phyloP scores from a whole-genome alignment of 2,329 filamentous ascomycete species.

The Sporothrix inflata region DNA sequence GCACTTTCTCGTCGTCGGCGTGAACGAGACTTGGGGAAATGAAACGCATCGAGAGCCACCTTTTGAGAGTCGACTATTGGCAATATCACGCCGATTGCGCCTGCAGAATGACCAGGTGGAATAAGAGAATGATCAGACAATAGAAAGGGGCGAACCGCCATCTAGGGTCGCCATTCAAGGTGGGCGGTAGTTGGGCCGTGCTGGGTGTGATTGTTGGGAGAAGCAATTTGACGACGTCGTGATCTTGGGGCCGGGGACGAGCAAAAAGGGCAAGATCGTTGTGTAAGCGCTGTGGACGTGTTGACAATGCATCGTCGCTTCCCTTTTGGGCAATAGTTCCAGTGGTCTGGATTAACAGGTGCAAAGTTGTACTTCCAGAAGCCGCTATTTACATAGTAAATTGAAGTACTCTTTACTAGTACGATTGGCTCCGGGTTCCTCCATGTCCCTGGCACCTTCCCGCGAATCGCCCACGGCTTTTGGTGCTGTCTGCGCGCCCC shows the following conservation, averaged over 20 bases:
- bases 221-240: background rate
- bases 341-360: background rate
- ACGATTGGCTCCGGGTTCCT: background rate
- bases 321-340: slow-evolving; percentile 2
- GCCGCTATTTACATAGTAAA: background rate
- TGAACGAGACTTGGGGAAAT: slow-evolving; percentile 2
- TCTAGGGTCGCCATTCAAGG: background rate
- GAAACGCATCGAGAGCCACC: background rate
- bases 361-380: background rate
- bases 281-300: slow-evolving; percentile 14
- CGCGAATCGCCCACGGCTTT: slow-evolving; percentile 1
- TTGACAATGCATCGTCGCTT: slow-evolving; percentile 6
- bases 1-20: background rate
- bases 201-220: background rate
- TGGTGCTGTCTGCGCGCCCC: background rate
- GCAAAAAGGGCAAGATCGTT: background rate
- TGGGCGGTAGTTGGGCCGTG: slow-evolving; percentile 8
- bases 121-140: background rate
- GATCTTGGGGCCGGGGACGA: background rate
- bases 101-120: background rate
- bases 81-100: slow-evolving; percentile 14
- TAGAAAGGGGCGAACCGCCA: background rate
- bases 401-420: background rate
- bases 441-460: slow-evolving; percentile 10
- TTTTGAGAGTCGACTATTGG: slow-evolving; percentile 5